phyloP scores from a whole-genome alignment of 441 rosid genomes.

The Pelargonium cotyledonis region DNA sequence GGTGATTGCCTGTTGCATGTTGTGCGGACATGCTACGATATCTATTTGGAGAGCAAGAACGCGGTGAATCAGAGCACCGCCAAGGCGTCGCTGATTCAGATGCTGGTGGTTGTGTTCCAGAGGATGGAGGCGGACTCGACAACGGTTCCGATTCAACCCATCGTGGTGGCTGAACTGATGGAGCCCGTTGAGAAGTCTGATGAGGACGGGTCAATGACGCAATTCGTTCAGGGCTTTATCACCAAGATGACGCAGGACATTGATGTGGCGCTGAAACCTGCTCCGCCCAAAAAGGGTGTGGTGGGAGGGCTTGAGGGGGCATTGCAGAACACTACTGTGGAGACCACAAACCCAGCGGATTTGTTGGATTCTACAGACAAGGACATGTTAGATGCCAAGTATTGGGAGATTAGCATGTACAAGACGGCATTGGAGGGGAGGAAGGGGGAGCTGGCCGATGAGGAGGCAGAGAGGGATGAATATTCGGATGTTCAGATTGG shows the following conservation, averaged over 20 bases:
- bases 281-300: conserved; percentile 39
- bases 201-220: conserved; percentile 74
- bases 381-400: conserved; percentile 99
- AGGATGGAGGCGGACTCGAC: conserved; percentile 99
- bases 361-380: conserved; percentile 97
- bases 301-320: conserved; percentile 71
- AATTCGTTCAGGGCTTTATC: conserved; percentile 95
- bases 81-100: conserved; percentile 90
- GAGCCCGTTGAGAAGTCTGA: conserved; percentile 83
- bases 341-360: conserved; percentile 90
- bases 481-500: conserved; percentile 97
- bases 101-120: conserved; percentile 87
- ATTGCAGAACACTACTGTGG: conserved; percentile 74
- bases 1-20: conserved; percentile 83
- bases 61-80: conserved; percentile 92
- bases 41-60: conserved; percentile 83
- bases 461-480: conserved; percentile 78
- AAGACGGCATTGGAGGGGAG: conserved; percentile 98
- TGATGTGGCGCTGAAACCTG: conserved; percentile 75
- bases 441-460: conserved; percentile 88
- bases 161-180: conserved; percentile 94
- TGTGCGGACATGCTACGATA: conserved; percentile 89
- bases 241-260: conserved; percentile 92
- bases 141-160: conserved; percentile 88
- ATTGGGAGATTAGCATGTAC: conserved; percentile 99